phyloP scores from a whole-genome alignment of 169 alveolate genomes.

The Cryptosporidium ubiquitum region DNA sequence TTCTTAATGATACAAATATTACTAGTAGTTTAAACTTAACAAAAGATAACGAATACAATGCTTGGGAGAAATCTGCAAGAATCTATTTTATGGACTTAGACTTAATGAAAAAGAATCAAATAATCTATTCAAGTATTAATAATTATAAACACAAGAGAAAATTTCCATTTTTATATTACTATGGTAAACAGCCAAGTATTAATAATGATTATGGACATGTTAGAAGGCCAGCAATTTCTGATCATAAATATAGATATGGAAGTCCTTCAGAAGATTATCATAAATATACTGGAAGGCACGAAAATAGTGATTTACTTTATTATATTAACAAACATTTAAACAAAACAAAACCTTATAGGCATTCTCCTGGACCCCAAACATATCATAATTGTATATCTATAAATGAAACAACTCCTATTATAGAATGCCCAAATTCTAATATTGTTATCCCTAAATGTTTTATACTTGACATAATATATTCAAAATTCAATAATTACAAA shows the following conservation, averaged over 20 bases:
- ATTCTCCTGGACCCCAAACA: constrained; percentile 29
- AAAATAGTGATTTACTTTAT: constrained; percentile 7
- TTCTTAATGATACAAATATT: neutral
- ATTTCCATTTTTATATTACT: constrained; percentile 49
- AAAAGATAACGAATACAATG: constrained; percentile 1
- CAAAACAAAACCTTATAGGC: constrained; percentile 49
- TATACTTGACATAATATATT: constrained; percentile 20
- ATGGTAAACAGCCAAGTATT: constrained; percentile 16
- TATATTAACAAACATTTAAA: constrained; percentile 35
- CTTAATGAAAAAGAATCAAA: constrained; percentile 61
- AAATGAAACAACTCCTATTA: constrained; percentile 42
- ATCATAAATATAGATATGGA: constrained; percentile 50
- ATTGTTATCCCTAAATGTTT: constrained; percentile 34
- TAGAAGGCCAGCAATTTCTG: constrained; percentile 69
- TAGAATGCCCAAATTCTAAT: constrained; percentile 1
- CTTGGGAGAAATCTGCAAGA: constrained; percentile 62
- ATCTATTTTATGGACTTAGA: constrained; percentile 31
- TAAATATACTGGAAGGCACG: constrained; percentile 43
- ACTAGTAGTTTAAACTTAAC: neutral
- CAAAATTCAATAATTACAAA: neutral
- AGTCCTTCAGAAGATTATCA: constrained; percentile 54
- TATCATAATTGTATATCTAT: constrained; percentile 46
- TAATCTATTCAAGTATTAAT: constrained; percentile 53
- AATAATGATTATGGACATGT: constrained; percentile 45
- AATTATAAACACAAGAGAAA: constrained; percentile 1